phyloP scores from a whole-genome alignment of 306 rosid genomes.

The Rubus idaeus region DNA sequence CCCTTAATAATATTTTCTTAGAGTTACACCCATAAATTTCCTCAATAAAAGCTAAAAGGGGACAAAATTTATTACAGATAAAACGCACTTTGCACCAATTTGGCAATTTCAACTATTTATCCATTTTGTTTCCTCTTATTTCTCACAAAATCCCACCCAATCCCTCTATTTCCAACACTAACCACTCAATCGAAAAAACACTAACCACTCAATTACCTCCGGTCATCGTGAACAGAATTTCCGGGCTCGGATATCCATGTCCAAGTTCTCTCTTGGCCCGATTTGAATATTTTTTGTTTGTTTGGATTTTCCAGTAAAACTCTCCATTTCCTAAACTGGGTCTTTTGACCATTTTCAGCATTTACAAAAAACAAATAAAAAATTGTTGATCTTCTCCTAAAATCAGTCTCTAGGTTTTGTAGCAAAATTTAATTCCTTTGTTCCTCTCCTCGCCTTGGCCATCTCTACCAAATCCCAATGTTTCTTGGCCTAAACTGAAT shows the following conservation, averaged over 20 bases:
- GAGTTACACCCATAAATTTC: no score
- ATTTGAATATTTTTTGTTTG: not conserved
- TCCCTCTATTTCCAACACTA: not conserved
- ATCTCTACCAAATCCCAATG: not conserved
- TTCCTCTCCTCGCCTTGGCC: not conserved
- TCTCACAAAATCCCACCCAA: not conserved
- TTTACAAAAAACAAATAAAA: not conserved
- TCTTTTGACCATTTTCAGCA: not conserved
- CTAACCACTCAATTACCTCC: not conserved
- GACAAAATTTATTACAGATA: no score
- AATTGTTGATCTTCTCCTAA: not conserved
- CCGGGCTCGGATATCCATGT: not conserved
- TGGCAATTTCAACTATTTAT: no score
- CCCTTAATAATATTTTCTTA: no score
- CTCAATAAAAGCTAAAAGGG: no score
- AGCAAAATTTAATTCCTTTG: not conserved
- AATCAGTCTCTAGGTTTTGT: not conserved
- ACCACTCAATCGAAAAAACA: not conserved
- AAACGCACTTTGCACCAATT: no score
- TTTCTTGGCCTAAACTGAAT: slow-evolving; percentile 9
- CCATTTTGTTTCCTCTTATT: no score
- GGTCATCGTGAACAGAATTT: not conserved
- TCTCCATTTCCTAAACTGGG: slow-evolving; percentile 1
- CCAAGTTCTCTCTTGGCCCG: not conserved
- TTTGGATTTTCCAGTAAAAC: no score